A percentile compares a stretch with the other conserved stretches of the same genome.
Conservation (phyloP, 805 yeast species). For the Candida ovalis region DNA sequence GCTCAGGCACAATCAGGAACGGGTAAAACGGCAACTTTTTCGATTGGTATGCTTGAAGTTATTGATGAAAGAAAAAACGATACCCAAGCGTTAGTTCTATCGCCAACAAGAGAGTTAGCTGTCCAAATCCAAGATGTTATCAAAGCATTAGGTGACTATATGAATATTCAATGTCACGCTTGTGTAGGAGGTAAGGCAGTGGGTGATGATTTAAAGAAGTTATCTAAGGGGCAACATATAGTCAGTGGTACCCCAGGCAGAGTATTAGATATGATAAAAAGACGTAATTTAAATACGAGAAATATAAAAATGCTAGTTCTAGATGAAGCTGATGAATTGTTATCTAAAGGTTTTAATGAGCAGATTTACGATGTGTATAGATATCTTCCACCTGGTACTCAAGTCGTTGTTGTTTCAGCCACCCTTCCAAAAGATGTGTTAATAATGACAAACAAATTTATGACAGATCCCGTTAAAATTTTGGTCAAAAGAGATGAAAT, state of each 20-base stretch:
- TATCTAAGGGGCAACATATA: conserved; percentile 83
- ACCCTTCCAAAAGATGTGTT: conserved; percentile 92
- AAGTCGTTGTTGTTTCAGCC: conserved; percentile 92
- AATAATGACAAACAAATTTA: conserved; percentile 86
- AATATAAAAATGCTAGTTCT: conserved; percentile 89
- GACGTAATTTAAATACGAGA: conserved; percentile 78
- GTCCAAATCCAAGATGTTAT: conserved; percentile 94
- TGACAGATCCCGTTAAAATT: conserved; percentile 92
- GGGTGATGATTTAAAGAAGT: conserved; percentile 81
- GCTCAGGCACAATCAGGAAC: conserved; percentile 92
- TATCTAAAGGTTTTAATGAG: conserved; percentile 89
- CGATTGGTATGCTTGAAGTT: conserved; percentile 57
- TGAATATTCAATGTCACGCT: conserved; percentile 90
- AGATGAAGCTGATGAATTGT: conserved; percentile 98
- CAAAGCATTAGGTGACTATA: conserved; percentile 81
- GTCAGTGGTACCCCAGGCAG: conserved; percentile 99
- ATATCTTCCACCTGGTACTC: conserved; percentile 82
- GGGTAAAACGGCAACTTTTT: conserved; percentile 86
- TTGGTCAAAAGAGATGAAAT: conserved; percentile 94
- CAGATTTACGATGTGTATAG: conserved; percentile 93
- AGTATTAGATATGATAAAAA: conserved; percentile 91
- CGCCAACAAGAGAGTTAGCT: conserved; percentile 98
- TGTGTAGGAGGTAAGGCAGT: conserved; percentile 96
- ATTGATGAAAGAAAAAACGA: conserved; percentile 69
- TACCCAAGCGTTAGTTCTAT: conserved; percentile 89